These are phyloP conservation scores for Trichoderma sp. DNA, from an alignment of 2,329 filamentous ascomycete genomes.

Conservation along the genomic window DNA sequence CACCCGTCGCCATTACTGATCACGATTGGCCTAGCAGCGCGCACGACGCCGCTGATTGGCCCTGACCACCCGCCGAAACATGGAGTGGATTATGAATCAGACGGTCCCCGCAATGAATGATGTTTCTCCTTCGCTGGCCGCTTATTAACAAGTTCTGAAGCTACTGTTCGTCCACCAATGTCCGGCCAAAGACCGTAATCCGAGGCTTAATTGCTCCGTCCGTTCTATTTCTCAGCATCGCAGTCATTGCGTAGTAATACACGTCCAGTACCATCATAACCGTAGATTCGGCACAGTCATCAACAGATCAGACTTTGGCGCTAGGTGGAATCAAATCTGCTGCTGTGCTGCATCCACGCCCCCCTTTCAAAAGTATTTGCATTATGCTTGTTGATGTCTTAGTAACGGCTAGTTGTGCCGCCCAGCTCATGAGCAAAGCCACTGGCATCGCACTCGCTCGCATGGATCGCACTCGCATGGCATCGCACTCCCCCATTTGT, in stretches of 20 bases:
- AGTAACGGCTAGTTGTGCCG: neutral
- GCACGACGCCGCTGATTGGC: neutral
- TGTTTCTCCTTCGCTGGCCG: neutral
- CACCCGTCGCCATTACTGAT: neutral
- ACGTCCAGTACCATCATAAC: too few relatives aligned
- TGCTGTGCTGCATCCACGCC: neutral
- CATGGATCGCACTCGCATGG: neutral
- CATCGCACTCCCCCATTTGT: neutral
- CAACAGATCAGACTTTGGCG: constrained; percentile 5
- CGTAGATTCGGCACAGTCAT: constrained; percentile 7
- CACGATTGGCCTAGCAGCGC: neutral
- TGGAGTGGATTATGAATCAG: constrained; percentile 19
- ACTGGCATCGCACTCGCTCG: neutral
- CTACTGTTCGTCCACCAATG: too few relatives aligned
- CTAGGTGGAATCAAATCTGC: constrained; percentile 4
- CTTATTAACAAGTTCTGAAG: constrained; percentile 11
- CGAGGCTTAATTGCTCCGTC: neutral
- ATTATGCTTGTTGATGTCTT: neutral
- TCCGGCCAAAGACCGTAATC: constrained; percentile 14
- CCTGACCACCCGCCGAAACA: neutral
- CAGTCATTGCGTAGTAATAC: constrained; percentile 3
- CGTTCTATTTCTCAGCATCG: constrained; percentile 13
- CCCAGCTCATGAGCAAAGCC: neutral
- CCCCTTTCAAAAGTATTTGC: neutral
- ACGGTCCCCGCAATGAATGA: too few relatives aligned